Evolutionary conservation across 805 yeast species (phyloP), one percentile per base, ranked within the genome.

Genomic region (Saccharomycopsis schoenii): DNA sequence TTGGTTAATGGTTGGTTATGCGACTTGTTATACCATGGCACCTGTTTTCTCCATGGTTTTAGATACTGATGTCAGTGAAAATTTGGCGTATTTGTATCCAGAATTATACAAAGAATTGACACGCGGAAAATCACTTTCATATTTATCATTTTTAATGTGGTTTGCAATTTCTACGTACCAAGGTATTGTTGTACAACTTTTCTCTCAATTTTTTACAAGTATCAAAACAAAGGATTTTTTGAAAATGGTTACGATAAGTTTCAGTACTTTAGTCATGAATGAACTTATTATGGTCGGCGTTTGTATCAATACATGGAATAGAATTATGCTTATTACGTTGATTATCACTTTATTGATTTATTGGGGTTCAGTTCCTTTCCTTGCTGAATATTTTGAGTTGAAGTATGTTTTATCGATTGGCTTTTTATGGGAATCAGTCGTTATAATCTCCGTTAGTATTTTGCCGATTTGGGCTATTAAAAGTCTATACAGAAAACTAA

Each of bases 1-100:
- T 1, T 93, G 96, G 86, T 78, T 94, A 56, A 91, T 94, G 97
- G 99, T 94, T 54, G 99, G 99, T 1, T 94, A 94, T 73, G 96
- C 98, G 1, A 94, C 99, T 0, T 80, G 90, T 59, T 94, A 94
- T 73, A 94, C 99, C 0, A 94, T 94, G 99, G 91, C 93, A 61
- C 99, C 99, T 0, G 98, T 94, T 1, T 94, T 94, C 68, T 89
- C 97, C 0, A 75, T 94, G 66, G 97, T 96, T 0, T 79, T 90
- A 56, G 98, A 94, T 71, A 83, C 85, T 60, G 99, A 94, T 71
- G 92, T 94, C 56, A 91, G 85, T 67, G 97, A 91, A 70, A 86
- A 85, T 58, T 80, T 94, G 65, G 96, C 97, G 1, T 85, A 86
- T 61, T 78, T 91, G 61, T 94, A 93, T 71, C 99, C 99, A 0